These are phyloP conservation scores for Iris pallida DNA, from an alignment of 116 monocot species.

Conservation along the genomic window DNA sequence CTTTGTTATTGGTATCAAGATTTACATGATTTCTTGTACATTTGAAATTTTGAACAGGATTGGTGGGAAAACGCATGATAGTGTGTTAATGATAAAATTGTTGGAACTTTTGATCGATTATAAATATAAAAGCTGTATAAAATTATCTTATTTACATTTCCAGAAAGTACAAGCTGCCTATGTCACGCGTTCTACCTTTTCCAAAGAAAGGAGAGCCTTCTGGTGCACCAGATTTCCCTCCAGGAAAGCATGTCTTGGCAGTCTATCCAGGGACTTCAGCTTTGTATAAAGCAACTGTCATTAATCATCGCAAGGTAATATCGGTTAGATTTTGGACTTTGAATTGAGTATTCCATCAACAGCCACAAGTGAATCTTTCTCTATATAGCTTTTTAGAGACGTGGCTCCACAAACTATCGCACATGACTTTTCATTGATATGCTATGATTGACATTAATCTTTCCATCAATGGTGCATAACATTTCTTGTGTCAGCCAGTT, in stretches of 20 bases:
- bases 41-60: too few species aligned
- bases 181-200: slow-evolving; percentile 77
- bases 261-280: slow-evolving; percentile 96
- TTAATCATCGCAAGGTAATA: slow-evolving; percentile 84
- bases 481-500: too few species aligned
- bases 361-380: too few species aligned
- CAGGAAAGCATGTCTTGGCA: slow-evolving; percentile 74
- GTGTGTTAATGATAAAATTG: background rate
- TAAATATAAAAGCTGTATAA: background rate
- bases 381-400: too few species aligned
- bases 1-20: too few species aligned
- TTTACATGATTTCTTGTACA: too few species aligned
- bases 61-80: too few species aligned
- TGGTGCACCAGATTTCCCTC: slow-evolving; percentile 66
- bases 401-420: too few species aligned
- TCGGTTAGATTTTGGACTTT: background rate
- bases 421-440: too few species aligned
- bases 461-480: too few species aligned
- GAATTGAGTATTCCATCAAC: background rate
- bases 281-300: slow-evolving; percentile 94
- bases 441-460: too few species aligned
- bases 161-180: slow-evolving; percentile 86
- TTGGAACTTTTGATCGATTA: background rate
- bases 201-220: slow-evolving; percentile 88
- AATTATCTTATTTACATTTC: slow-evolving; percentile 1